Percentiles rank a stretch among this genome's conserved stretches.
Conservation (phyloP, 1,139 yeast genomes). For the Taiozyma sp. region DNA sequence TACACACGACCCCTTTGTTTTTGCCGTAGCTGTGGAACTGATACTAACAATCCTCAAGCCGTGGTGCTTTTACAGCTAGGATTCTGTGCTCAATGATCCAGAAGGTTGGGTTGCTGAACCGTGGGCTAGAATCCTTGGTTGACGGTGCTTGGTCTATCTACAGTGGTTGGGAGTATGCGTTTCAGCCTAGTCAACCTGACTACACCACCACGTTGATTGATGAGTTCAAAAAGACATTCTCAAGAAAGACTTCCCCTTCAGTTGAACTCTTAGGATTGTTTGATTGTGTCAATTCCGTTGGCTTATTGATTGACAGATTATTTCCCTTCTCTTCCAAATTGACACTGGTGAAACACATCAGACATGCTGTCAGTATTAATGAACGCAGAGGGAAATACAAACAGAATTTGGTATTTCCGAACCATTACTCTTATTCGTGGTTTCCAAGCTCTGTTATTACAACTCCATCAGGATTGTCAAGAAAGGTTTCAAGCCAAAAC, state of each 20-base stretch:
- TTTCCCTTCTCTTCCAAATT: slow-evolving; percentile 52
- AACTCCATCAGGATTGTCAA: neutral
- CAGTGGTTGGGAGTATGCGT: slow-evolving; percentile 55
- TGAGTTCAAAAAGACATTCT: slow-evolving; percentile 48
- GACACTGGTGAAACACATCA: slow-evolving; percentile 45
- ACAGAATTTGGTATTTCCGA: slow-evolving; percentile 45
- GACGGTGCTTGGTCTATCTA: slow-evolving; percentile 58
- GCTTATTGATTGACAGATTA: slow-evolving; percentile 46
- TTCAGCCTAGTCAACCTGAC: slow-evolving; percentile 44
- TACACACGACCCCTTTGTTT: slow-evolving; percentile 8
- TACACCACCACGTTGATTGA: slow-evolving; percentile 38
- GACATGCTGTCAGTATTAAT: slow-evolving; percentile 63
- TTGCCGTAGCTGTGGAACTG: neutral
- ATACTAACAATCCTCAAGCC: slow-evolving; percentile 27
- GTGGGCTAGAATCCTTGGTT: slow-evolving; percentile 48
- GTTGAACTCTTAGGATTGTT: slow-evolving; percentile 59
- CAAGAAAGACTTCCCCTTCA: slow-evolving; percentile 33
- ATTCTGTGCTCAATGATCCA: slow-evolving; percentile 60
- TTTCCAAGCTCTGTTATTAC: slow-evolving; percentile 20
- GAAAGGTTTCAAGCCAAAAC: neutral
- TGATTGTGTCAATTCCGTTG: slow-evolving; percentile 64
- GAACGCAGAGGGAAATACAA: slow-evolving; percentile 59
- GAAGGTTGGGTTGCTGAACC: slow-evolving; percentile 47
- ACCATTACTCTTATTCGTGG: slow-evolving; percentile 31
- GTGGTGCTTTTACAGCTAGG: slow-evolving; percentile 63